A percentile compares a stretch with the other conserved stretches of the same genome.
These are phyloP conservation scores for Parasitella parasitica DNA, from an alignment of 371 early-diverging fungal genomes.

Conservation along the genomic window DNA sequence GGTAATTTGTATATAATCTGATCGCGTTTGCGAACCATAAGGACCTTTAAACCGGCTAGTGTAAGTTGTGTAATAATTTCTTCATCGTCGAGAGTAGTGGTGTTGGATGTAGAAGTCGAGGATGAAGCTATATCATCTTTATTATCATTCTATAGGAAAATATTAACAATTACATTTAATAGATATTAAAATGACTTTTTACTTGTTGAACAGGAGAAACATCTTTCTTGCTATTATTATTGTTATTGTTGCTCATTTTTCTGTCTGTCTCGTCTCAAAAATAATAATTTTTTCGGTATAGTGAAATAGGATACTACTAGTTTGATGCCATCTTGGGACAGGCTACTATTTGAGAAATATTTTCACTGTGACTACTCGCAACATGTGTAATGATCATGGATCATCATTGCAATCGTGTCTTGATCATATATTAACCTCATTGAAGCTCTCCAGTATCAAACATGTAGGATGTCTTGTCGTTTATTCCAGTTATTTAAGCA, in stretches of 20 bases:
- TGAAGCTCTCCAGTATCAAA: too few species aligned
- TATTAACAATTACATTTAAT: neutral
- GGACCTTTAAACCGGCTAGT: slow-evolving; percentile 58
- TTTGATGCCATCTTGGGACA: neutral
- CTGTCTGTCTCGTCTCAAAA: neutral
- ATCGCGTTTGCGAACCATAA: slow-evolving; percentile 60
- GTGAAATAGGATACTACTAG: neutral
- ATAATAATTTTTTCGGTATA: neutral
- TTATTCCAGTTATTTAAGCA: too few species aligned
- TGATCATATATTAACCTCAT: too few species aligned
- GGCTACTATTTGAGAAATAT: neutral
- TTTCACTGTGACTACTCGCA: neutral
- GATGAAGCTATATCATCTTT: neutral
- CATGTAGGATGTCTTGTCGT: too few species aligned
- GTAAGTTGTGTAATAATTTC: slow-evolving; percentile 57
- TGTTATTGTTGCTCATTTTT: slow-evolving; percentile 4
- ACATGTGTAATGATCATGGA: neutral
- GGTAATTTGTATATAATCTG: slow-evolving; percentile 65
- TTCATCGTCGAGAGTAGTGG: slow-evolving; percentile 25
- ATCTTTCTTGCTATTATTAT: slow-evolving; percentile 2
- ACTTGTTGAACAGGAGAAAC: slow-evolving; percentile 12
- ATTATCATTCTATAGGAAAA: neutral
- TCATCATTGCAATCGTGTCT: too few species aligned
- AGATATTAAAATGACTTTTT: neutral
- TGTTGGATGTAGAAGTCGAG: neutral